A percentile compares a stretch with the other conserved stretches of the same genome.
phyloP scores from a whole-genome alignment of 164 flowering plant genomes.

The Santalum album region DNA sequence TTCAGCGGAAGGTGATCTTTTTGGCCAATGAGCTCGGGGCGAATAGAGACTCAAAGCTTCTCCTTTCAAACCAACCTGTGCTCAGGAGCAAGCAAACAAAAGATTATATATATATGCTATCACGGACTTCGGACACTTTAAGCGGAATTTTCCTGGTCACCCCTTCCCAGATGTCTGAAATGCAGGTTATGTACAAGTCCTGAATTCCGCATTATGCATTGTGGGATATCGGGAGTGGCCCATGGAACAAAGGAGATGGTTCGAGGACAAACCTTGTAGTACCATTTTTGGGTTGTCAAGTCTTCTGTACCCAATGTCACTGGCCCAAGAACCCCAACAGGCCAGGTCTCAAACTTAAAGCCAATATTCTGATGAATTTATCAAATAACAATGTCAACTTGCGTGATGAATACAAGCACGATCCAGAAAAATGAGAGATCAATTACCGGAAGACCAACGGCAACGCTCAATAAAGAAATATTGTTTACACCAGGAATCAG shows the following conservation, averaged over 20 bases:
- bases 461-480: constrained; percentile 64
- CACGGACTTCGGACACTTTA: too few relatives aligned
- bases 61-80: constrained; percentile 79
- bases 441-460: constrained; percentile 83
- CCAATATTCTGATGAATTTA: constrained; percentile 71
- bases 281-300: constrained; percentile 69
- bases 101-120: neutral
- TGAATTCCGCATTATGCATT: too few relatives aligned
- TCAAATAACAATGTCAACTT: constrained; percentile 4
- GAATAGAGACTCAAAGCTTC: constrained; percentile 64
- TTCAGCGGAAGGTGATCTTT: constrained; percentile 37
- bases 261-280: constrained; percentile 59
- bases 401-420: too few relatives aligned
- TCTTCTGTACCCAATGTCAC: constrained; percentile 64
- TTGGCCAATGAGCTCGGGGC: constrained; percentile 62
- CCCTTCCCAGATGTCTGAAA: too few relatives aligned
- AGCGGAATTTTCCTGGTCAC: too few relatives aligned
- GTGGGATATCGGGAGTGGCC: too few relatives aligned
- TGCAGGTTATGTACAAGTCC: too few relatives aligned
- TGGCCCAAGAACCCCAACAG: constrained; percentile 94
- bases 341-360: constrained; percentile 73
- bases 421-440: constrained; percentile 11
- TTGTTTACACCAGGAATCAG: constrained; percentile 69
- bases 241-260: too few relatives aligned
- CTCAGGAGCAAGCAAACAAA: constrained; percentile 1